Conservation (phyloP, 2,329 filamentous ascomycete genomes). For the Dothidotthia symphoricarpi region DNA sequence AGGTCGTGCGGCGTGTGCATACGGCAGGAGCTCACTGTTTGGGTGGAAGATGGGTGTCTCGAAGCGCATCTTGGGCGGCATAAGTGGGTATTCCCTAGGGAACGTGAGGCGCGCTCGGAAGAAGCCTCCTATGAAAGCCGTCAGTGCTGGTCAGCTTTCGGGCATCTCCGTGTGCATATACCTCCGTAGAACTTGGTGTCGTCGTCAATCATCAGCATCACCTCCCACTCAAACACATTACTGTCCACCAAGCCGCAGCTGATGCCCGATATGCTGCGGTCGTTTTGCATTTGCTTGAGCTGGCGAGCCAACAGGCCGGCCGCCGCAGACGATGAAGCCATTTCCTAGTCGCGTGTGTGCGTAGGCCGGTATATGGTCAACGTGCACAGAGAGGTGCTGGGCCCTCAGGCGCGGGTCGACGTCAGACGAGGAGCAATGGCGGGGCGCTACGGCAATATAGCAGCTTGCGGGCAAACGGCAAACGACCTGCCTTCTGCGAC, state of each 20-base stretch:
- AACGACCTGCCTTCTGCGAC: neutral
- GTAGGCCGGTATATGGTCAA: constrained; percentile 9
- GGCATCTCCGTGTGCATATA: constrained; percentile 45
- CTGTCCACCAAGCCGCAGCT: constrained; percentile 84
- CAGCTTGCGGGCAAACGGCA: constrained; percentile 13
- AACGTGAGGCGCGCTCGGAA: constrained; percentile 95
- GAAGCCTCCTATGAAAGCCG: constrained; percentile 63
- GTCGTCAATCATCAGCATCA: constrained; percentile 97
- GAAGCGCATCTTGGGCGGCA: constrained; percentile 95
- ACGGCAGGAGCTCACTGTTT: constrained; percentile 66
- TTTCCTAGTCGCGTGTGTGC: constrained; percentile 12
- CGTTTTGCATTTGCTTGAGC: constrained; percentile 89
- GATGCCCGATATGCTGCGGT: constrained; percentile 90
- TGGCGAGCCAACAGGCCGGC: constrained; percentile 77
- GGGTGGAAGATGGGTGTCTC: constrained; percentile 93
- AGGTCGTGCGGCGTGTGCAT: no score
- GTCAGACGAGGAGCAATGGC: constrained; percentile 7
- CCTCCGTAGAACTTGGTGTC: constrained; percentile 93
- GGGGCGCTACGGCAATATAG: constrained; percentile 11
- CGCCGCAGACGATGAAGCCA: constrained; percentile 47
- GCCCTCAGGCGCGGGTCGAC: constrained; percentile 3
- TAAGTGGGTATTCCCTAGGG: constrained; percentile 93
- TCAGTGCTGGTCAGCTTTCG: constrained; percentile 4
- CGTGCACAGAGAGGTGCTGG: constrained; percentile 6
- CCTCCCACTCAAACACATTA: constrained; percentile 96